phyloP scores from a whole-genome alignment of 1,139 yeast species.

The Debaryomyces subglobosus region DNA sequence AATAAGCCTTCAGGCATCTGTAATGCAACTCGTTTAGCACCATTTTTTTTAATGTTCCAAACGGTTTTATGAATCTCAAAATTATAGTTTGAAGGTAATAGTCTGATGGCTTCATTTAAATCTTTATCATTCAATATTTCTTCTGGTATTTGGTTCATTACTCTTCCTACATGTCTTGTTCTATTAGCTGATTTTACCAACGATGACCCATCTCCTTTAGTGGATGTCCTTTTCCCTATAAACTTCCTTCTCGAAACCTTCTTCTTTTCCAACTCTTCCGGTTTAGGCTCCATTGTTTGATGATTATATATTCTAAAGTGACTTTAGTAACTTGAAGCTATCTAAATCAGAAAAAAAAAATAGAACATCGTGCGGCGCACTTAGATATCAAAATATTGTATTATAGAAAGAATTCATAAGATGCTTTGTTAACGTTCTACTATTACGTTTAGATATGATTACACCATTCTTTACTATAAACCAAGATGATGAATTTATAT shows the following conservation, averaged over 20 bases:
- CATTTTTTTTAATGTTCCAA: slow-evolving; percentile 80
- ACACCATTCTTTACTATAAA: slow-evolving; percentile 79
- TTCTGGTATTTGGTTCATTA: slow-evolving; percentile 87
- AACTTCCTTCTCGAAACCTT: slow-evolving; percentile 32
- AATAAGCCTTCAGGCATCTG: slow-evolving; percentile 98
- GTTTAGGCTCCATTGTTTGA: slow-evolving; percentile 5
- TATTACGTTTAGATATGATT: slow-evolving; percentile 54
- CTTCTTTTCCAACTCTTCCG: slow-evolving; percentile 7
- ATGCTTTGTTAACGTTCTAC: not conserved
- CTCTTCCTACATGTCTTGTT: slow-evolving; percentile 51
- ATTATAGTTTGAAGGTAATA: slow-evolving; percentile 88
- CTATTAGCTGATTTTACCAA: slow-evolving; percentile 27
- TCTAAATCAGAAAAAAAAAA: slow-evolving; percentile 1
- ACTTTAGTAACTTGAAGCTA: not conserved
- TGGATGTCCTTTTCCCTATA: slow-evolving; percentile 31
- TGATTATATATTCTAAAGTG: not conserved
- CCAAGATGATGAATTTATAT: slow-evolving; percentile 77
- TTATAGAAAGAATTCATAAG: not conserved
- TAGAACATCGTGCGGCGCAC: slow-evolving; percentile 14
- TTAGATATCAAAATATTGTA: not conserved
- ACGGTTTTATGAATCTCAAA: slow-evolving; percentile 95
- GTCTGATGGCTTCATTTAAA: slow-evolving; percentile 74
- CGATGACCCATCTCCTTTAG: slow-evolving; percentile 15
- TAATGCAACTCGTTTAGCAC: slow-evolving; percentile 78
- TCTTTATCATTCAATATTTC: slow-evolving; percentile 81